These are phyloP conservation scores for Arachis monticola DNA, from an alignment of 331 rosid genomes.

Conservation along the genomic window DNA sequence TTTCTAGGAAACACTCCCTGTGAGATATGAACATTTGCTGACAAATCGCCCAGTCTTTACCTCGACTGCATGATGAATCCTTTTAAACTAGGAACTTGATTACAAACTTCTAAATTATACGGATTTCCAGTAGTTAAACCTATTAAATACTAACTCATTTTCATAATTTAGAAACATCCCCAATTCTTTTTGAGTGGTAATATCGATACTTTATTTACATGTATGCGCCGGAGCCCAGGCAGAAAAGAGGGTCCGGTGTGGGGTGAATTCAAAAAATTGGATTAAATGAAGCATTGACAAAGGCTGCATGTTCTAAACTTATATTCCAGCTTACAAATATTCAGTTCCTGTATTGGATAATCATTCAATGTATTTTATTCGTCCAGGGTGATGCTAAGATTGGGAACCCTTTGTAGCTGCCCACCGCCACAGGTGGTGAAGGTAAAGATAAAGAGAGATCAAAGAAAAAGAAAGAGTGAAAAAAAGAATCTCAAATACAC, in stretches of 20 bases:
- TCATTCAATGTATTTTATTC: constrained; percentile 30
- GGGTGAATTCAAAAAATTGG: neutral
- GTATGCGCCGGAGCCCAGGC: neutral
- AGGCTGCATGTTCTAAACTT: neutral
- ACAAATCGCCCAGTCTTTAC: constrained; percentile 2
- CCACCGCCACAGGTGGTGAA: constrained; percentile 1
- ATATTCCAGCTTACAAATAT: neutral
- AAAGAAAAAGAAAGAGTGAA: constrained; percentile 1
- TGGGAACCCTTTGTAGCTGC: constrained; percentile 40
- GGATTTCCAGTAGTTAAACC: too few relatives aligned
- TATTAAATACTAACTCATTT: too few relatives aligned
- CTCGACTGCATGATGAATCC: neutral
- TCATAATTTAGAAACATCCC: neutral
- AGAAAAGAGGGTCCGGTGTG: neutral
- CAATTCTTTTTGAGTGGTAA: neutral
- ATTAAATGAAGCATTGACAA: constrained; percentile 6
- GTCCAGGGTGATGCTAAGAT: constrained; percentile 62
- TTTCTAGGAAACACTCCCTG: constrained; percentile 21
- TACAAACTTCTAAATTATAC: too few relatives aligned
- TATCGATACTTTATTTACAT: constrained; percentile 10
- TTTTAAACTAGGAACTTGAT: too few relatives aligned
- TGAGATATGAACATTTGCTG: neutral
- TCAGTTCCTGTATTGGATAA: neutral
- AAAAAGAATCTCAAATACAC: constrained; percentile 23
- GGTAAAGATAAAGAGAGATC: neutral